A percentile compares a stretch with the other conserved stretches of the same genome.
phyloP scores from a whole-genome alignment of 2,329 filamentous ascomycete species.

The Chrysoporthe deuterocubensis region DNA sequence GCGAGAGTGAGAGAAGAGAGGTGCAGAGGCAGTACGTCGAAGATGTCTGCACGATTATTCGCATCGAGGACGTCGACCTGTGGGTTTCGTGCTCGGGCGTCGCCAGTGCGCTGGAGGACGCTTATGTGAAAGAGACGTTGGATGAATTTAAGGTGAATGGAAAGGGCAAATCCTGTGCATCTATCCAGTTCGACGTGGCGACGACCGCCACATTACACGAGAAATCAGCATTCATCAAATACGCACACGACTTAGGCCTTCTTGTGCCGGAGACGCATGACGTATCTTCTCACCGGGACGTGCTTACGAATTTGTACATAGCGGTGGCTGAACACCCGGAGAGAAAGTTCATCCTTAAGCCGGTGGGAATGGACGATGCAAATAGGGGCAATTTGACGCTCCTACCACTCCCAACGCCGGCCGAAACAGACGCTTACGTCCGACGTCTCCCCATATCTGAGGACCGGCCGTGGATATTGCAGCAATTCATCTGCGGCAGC shows the following conservation, averaged over 20 bases:
- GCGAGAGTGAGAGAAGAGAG: conserved; percentile 56
- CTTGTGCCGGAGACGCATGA: conserved; percentile 55
- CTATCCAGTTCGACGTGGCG: conserved; percentile 64
- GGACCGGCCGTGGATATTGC: conserved; percentile 65
- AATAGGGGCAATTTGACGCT: conserved; percentile 66
- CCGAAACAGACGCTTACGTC: conserved; percentile 59
- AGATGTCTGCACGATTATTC: conserved; percentile 47
- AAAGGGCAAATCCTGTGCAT: conserved; percentile 49
- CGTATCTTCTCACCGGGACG: conserved; percentile 57
- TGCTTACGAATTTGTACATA: conserved; percentile 55
- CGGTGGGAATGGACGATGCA: conserved; percentile 64
- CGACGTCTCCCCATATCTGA: conserved; percentile 58
- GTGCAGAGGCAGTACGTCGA: conserved; percentile 51
- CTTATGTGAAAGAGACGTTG: conserved; percentile 63
- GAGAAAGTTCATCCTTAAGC: conserved; percentile 67
- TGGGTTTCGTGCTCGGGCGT: conserved; percentile 79
- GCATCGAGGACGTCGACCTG: conserved; percentile 64
- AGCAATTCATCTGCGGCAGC: conserved; percentile 65
- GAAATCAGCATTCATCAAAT: conserved; percentile 67
- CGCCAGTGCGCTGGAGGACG: conserved; percentile 68
- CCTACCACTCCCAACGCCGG: conserved; percentile 58
- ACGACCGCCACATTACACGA: conserved; percentile 64
- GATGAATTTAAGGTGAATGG: conserved; percentile 52
- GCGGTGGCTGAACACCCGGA: conserved; percentile 32
- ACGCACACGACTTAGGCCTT: conserved; percentile 58